Percentiles rank a stretch among this genome's conserved stretches.
Conservation (phyloP, 2,329 filamentous ascomycete genomes). For the Botrytis paeoniae region DNA sequence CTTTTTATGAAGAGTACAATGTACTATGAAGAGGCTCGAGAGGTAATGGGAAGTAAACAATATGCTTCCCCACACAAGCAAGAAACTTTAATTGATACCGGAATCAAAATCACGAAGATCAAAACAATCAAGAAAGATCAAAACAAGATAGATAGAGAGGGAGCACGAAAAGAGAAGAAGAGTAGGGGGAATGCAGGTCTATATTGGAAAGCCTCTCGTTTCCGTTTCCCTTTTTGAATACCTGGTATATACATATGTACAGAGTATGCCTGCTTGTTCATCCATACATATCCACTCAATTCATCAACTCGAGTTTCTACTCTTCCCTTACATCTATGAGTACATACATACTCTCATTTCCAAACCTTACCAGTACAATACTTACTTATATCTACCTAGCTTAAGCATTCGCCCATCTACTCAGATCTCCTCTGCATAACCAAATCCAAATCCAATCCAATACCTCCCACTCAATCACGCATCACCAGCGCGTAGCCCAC, state of each 20-base stretch:
- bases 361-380: neutral
- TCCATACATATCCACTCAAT: neutral
- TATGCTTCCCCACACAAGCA: neutral
- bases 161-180: neutral
- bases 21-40: neutral
- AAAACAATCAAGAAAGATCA: neutral
- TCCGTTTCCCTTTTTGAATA: neutral
- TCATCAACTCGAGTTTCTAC: neutral
- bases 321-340: neutral
- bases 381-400: neutral
- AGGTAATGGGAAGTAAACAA: neutral
- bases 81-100: neutral
- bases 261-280: neutral
- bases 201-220: slow-evolving; percentile 7
- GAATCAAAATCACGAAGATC: neutral
- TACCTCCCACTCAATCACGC: neutral
- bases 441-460: neutral
- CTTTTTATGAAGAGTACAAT: neutral
- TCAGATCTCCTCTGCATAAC: neutral
- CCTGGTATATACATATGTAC: neutral
- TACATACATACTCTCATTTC: neutral
- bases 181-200: neutral
- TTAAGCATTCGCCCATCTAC: neutral
- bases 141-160: neutral
- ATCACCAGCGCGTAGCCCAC: neutral